A percentile compares a stretch with the other conserved stretches of the same genome.
phyloP scores from a whole-genome alignment of 257 asterid species.

The Mitragyna speciosa region DNA sequence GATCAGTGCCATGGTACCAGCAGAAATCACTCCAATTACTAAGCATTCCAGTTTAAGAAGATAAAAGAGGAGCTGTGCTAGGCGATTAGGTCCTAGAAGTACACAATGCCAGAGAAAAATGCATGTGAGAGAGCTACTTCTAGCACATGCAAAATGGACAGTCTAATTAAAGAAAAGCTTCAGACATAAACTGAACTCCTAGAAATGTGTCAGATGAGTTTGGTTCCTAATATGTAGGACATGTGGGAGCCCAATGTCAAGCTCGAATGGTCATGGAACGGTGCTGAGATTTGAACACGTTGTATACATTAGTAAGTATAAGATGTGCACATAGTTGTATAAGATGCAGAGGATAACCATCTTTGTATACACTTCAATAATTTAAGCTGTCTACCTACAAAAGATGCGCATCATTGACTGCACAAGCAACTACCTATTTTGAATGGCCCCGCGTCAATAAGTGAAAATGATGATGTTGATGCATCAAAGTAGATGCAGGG shows the following conservation, averaged over 20 bases:
- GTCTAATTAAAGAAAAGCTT: background rate
- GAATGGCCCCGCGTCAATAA: background rate
- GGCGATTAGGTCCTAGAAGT: background rate
- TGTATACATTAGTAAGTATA: background rate
- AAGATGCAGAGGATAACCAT: no score
- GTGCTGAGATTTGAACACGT: background rate
- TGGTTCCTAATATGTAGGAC: background rate
- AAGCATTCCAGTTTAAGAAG: background rate
- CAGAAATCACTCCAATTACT: constrained; percentile 4
- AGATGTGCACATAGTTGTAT: background rate
- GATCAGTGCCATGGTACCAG: constrained; percentile 3
- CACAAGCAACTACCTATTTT: background rate
- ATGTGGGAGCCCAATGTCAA: background rate
- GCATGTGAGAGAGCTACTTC: constrained; percentile 21
- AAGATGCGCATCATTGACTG: background rate
- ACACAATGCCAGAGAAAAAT: background rate
- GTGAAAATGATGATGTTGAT: background rate
- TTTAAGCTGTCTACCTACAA: background rate
- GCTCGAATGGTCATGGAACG: background rate
- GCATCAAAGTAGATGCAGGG: background rate
- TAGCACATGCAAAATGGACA: constrained; percentile 16
- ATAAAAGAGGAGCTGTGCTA: background rate
- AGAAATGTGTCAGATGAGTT: background rate
- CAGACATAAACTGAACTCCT: constrained; percentile 9
- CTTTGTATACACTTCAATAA: background rate